These are phyloP conservation scores for Malassezia sp. DNA, from an alignment of 1,284 basidiomycete species.

Conservation along the genomic window DNA sequence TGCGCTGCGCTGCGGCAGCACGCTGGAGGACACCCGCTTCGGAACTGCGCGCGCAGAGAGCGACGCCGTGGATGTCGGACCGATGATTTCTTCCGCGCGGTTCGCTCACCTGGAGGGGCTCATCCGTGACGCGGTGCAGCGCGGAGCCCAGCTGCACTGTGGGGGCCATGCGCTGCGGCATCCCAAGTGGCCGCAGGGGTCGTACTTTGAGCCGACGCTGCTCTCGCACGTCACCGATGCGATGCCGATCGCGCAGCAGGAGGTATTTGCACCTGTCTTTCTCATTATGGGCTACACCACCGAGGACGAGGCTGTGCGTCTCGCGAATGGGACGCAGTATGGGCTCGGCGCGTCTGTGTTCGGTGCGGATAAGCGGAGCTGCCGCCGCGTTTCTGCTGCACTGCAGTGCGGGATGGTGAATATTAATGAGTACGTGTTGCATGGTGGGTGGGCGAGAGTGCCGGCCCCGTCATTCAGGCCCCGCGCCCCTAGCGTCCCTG, in stretches of 20 bases:
- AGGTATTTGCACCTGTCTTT: constrained; percentile 41
- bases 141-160: constrained; percentile 60
- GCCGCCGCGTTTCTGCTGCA: constrained; percentile 62
- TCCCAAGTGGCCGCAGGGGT: constrained; percentile 55
- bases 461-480: no score
- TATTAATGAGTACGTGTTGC: constrained; percentile 54
- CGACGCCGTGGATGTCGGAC: constrained; percentile 56
- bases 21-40: constrained; percentile 34
- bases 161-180: constrained; percentile 61
- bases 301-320: constrained; percentile 69
- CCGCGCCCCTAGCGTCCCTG: no score
- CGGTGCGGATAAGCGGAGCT: constrained; percentile 64
- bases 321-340: constrained; percentile 75
- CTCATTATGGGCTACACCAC: constrained; percentile 48
- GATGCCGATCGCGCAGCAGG: constrained; percentile 40
- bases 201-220: constrained; percentile 76
- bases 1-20: constrained; percentile 27
- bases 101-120: constrained; percentile 63
- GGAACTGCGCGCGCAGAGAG: constrained; percentile 1
- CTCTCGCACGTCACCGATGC: constrained; percentile 62
- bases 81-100: constrained; percentile 62
- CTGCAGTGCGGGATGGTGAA: constrained; percentile 93
- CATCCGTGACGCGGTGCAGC: constrained; percentile 60
- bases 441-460: no score
- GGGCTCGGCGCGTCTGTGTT: constrained; percentile 95